phyloP scores from a whole-genome alignment of 169 alveolate species.

The Amoebophrya sp. region DNA sequence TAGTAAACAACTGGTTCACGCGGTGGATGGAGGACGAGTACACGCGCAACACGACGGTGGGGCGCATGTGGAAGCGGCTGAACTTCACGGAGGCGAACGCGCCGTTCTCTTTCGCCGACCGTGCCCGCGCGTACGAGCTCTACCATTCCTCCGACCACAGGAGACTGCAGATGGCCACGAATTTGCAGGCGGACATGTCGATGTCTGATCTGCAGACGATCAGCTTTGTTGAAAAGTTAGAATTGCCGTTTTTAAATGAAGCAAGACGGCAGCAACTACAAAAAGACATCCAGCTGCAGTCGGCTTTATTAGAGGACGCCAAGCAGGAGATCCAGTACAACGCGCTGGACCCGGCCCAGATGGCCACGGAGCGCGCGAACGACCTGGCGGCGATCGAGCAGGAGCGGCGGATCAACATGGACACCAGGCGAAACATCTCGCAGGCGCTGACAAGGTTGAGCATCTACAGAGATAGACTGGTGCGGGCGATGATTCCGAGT shows the following conservation, averaged over 20 bases:
- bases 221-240: not conserved
- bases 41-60: not conserved
- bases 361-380: not conserved
- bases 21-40: not conserved
- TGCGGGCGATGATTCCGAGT: not conserved
- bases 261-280: not conserved
- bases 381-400: not conserved
- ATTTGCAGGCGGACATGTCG: not conserved
- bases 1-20: not conserved
- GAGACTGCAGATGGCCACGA: not conserved
- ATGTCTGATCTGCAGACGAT: not conserved
- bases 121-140: not conserved
- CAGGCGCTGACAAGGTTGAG: not conserved
- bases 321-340: not conserved
- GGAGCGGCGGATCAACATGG: not conserved
- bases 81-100: not conserved
- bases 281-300: not conserved
- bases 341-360: not conserved
- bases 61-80: constrained; percentile 2
- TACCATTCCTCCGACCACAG: not conserved
- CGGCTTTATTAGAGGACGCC: not conserved
- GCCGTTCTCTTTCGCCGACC: not conserved
- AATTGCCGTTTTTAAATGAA: not conserved
- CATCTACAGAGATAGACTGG: not conserved
- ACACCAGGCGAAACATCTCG: not conserved